Evolutionary conservation across 306 rosid genomes (phyloP).

Genomic region (Begonia fuchsioides): DNA sequence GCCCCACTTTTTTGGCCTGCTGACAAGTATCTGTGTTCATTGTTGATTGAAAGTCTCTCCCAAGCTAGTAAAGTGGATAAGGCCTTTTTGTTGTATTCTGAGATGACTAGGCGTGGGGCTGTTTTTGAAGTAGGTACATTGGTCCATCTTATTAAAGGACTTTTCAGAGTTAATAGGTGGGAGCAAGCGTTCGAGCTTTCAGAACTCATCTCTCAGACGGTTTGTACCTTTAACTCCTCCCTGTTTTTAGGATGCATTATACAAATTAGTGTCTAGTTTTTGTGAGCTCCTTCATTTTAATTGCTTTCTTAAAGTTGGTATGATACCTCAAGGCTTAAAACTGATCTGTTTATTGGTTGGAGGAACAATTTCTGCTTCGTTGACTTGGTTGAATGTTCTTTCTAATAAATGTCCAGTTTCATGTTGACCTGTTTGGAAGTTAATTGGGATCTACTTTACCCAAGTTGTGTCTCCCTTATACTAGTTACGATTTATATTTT

Average conservation of each 20-base stretch:
- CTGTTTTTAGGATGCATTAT: slow-evolving; percentile 3
- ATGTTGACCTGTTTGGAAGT: too few species aligned
- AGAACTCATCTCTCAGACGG: slow-evolving; percentile 72
- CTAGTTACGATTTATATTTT: too few species aligned
- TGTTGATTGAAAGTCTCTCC: slow-evolving; percentile 55
- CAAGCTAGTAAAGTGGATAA: slow-evolving; percentile 40
- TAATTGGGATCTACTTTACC: too few species aligned
- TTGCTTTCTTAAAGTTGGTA: too few species aligned
- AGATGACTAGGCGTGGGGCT: slow-evolving; percentile 42
- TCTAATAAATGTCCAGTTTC: too few species aligned
- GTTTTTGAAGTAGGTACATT: slow-evolving; percentile 57
- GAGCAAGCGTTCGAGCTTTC: slow-evolving; percentile 63
- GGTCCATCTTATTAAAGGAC: slow-evolving; percentile 63
- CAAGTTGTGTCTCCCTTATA: too few species aligned
- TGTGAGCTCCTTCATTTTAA: too few species aligned
- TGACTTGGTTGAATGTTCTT: too few species aligned
- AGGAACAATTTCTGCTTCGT: too few species aligned
- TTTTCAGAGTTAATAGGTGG: slow-evolving; percentile 45
- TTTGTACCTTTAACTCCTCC: slow-evolving; percentile 27
- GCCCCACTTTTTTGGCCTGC: slow-evolving; percentile 28
- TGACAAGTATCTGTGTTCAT: slow-evolving; percentile 34
- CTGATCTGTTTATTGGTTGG: too few species aligned
- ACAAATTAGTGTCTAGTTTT: not conserved
- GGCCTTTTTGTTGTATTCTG: slow-evolving; percentile 50
- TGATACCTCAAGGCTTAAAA: too few species aligned